Base-by-base conservation (phyloP, 768 basidiomycete species). In the Arthromyces matolae region DNA sequence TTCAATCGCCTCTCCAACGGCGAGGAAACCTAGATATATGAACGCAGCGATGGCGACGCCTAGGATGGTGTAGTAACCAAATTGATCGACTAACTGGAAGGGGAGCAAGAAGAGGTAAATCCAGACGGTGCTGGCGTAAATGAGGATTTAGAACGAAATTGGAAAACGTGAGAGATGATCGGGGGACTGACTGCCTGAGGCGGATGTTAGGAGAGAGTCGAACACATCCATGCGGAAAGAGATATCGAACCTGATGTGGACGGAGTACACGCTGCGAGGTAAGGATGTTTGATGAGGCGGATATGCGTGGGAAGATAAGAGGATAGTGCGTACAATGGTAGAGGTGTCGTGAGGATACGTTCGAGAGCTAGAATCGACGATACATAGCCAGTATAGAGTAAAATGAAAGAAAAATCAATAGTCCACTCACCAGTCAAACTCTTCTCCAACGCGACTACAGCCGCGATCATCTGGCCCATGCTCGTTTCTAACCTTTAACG, bases 51-150 rank as follows among this genome's bases (percentile, higher is more conserved):
- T 73, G 13, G 71, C 71, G 5, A 84, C 81, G 31, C 83, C 84
- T 1, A 81, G 79, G 34, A 88, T 80, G 4, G 83, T 76, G 59
- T 79, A 77, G 72, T 83, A 87, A 9, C 66, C 70, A 54, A 87
- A 82, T 27, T 76, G 73, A 35, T 68, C 68, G 42, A 83, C 76
- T 6, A 87, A 72, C 62, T 89, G 86, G 75, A 89, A 86, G 1
- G 86, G 87, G 1, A 89, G 70, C 63, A 85, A 82, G 70, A 88
- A 84, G 2, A 87, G 74, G 63, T 86, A 89, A 19, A 84, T 60
- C 83, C 81, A 85, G 31, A 84, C 80, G 32, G 81, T 83, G 59
- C 81, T 76, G 37, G 8, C 23, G 20, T 8, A 27, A n/a, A n/a
- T n/a, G n/a, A 10, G 16, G 9, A 18, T 49, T 28, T 22, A 23